Conservation (phyloP, 768 basidiomycete species). For the Cytidiella melzeri region DNA sequence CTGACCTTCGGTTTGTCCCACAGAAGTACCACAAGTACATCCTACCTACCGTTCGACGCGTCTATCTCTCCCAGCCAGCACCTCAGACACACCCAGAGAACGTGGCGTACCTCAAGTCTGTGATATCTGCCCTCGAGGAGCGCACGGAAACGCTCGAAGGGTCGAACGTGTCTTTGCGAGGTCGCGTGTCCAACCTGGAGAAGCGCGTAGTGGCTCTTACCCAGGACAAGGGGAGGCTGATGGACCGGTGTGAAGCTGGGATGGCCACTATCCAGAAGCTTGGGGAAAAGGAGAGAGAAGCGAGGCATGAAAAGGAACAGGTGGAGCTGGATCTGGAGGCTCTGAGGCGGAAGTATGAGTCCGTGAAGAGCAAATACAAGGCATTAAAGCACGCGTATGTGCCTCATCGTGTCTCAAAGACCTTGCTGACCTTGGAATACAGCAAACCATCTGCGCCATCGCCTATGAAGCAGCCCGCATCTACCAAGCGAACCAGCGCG, state of each 20-base stretch:
- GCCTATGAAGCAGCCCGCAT: neutral
- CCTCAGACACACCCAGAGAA: conserved; percentile 15
- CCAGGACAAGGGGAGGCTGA: conserved; percentile 7
- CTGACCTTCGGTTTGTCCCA: conserved; percentile 39
- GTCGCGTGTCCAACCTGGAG: conserved; percentile 19
- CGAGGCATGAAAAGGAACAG: conserved; percentile 14
- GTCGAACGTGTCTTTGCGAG: conserved; percentile 39
- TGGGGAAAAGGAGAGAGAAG: conserved; percentile 3
- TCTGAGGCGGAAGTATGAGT: conserved; percentile 16
- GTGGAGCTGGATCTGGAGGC: conserved; percentile 16
- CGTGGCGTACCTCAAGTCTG: conserved; percentile 16
- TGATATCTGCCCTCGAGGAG: conserved; percentile 30
- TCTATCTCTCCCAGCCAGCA: conserved; percentile 33
- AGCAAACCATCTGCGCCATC: neutral
- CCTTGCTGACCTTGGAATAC: conserved; percentile 3
- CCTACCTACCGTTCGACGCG: conserved; percentile 38
- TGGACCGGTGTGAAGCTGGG: conserved; percentile 1
- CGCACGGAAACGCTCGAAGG: conserved; percentile 32
- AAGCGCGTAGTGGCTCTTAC: conserved; percentile 20
- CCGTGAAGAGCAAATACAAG: conserved; percentile 17
- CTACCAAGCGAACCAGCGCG: conserved; percentile 18
- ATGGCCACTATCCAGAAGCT: neutral
- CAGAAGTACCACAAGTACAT: conserved; percentile 45
- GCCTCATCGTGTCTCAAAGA: neutral
- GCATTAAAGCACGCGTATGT: conserved; percentile 14